Evolutionary conservation across 768 basidiomycete species (phyloP).

Genomic region (Boletellus ananiceps): DNA sequence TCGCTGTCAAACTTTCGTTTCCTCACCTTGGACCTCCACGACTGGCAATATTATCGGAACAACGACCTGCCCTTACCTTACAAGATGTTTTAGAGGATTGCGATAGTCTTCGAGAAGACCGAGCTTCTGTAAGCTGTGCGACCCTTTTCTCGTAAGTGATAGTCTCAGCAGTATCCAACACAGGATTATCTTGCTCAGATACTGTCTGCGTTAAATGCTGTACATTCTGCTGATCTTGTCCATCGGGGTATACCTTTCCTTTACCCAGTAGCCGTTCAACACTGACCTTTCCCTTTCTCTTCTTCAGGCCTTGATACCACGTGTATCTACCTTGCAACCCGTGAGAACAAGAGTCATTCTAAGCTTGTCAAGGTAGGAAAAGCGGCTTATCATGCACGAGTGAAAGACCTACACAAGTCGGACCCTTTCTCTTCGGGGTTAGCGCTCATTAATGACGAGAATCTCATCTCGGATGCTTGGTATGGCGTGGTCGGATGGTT

Average conservation of each 20-base stretch:
- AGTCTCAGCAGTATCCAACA: not conserved
- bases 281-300: not conserved
- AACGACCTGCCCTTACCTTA: conserved; percentile 59
- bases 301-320: conserved; percentile 50
- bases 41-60: conserved; percentile 67
- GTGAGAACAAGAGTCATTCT: conserved; percentile 46
- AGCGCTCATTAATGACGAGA: conserved; percentile 14
- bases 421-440: conserved; percentile 58
- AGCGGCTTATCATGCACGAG: conserved; percentile 62
- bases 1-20: conserved; percentile 60
- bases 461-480: conserved; percentile 29
- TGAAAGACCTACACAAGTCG: conserved; percentile 80
- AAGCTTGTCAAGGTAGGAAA: conserved; percentile 74
- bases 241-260: conserved; percentile 54
- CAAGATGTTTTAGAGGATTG: conserved; percentile 75
- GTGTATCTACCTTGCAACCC: conserved; percentile 56
- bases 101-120: conserved; percentile 66
- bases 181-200: conserved; percentile 78
- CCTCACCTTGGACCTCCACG: conserved; percentile 50
- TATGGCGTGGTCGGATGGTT: not conserved
- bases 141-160: not conserved
- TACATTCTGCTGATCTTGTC: conserved; percentile 62
- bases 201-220: conserved; percentile 59
- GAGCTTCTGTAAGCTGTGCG: conserved; percentile 51
- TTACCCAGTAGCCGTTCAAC: not conserved